Conservation (phyloP, 805 yeast genomes). For the Wickerhamiella shivajii region DNA sequence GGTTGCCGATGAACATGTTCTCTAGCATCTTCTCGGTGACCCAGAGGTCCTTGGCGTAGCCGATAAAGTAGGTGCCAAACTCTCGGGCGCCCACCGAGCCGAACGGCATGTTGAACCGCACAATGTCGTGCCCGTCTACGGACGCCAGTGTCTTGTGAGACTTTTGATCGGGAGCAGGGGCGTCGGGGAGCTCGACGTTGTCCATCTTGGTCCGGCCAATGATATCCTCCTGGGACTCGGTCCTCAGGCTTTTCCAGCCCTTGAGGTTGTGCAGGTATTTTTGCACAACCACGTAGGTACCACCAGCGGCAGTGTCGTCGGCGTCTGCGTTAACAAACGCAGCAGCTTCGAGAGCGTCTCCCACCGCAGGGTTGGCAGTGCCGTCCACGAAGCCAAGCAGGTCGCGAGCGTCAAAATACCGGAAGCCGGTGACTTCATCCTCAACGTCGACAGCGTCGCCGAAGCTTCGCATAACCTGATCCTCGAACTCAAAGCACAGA, state of each 20-base stretch:
- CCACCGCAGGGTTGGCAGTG: conserved; percentile 17
- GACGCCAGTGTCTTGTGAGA: conserved; percentile 36
- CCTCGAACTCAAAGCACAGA: conserved; percentile 16
- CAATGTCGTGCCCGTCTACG: conserved; percentile 36
- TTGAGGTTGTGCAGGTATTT: conserved; percentile 17
- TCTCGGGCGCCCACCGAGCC: conserved; percentile 14
- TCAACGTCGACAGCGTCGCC: conserved; percentile 14
- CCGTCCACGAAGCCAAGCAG: conserved; percentile 19
- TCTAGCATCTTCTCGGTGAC: conserved; percentile 16
- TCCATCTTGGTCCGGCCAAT: conserved; percentile 17
- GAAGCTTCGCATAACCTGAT: conserved; percentile 9
- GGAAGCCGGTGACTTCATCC: conserved; percentile 19
- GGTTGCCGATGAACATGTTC: conserved; percentile 17
- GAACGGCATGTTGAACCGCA: conserved; percentile 19
- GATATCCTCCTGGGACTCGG: conserved; percentile 15
- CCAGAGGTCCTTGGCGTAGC: conserved; percentile 12
- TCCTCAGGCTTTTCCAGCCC: conserved; percentile 13
- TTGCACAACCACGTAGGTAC: conserved; percentile 19
- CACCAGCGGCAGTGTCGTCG: conserved; percentile 11
- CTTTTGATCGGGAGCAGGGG: conserved; percentile 26
- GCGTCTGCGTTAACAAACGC: conserved; percentile 10
- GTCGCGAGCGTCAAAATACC: conserved; percentile 17
- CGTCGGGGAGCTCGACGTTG: conserved; percentile 15
- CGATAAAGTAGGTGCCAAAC: conserved; percentile 19
- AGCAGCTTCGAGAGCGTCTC: conserved; percentile 9